Evolutionary conservation across 176 grass and related monocot genomes (phyloP), one percentile per base, ranked within the genome.

Genomic region (Themeda triandra): DNA sequence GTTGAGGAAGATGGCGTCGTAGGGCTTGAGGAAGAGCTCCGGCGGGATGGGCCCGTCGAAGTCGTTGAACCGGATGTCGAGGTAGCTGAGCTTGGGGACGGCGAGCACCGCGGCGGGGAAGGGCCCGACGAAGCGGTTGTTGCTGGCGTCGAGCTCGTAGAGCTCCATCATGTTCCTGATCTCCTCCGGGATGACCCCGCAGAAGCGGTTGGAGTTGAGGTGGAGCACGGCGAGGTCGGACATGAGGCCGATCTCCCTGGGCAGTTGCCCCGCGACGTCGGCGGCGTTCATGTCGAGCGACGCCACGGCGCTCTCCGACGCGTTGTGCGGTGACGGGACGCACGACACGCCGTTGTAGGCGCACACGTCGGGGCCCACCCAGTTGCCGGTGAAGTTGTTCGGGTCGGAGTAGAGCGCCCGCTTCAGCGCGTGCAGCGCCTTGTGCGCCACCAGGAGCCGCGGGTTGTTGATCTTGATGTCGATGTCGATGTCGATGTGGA

Each of bases 21-120:
- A 69, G 3, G 27, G 19, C 64, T 42, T 77, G 1, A 76, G 31
- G 84, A 92, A 92, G 80, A 92, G 69, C 63, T 82, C 84, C 31
- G 80, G 76, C 53, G 87, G 90, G 33, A 92, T 86, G 0, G 71
- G 53, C 5, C 90, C 90, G 13, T 92, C 90, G 54, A 92, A 92
- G 24, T 84, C 84, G 35, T 92, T 92, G 87, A 87, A 92, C 13
- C 87, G 83, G 87, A 92, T 78, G 80, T 92, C 90, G 63, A 92
- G 76, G 90, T 77, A 92, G 53, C 76, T 86, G 54, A 86, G 83
- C 18, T 77, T 40, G 6, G 73, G 70, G 4, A 81, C 25, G 3
- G 4, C 41, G 15, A 86, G 68, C 59, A 80, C 77, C 6, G 45
- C 24, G 17, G 30, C 5, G 0, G 88, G 88, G 83, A 89, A 89